These are phyloP conservation scores for Penicillium brasilianum DNA, from an alignment of 2,329 filamentous ascomycete genomes.

Conservation along the genomic window DNA sequence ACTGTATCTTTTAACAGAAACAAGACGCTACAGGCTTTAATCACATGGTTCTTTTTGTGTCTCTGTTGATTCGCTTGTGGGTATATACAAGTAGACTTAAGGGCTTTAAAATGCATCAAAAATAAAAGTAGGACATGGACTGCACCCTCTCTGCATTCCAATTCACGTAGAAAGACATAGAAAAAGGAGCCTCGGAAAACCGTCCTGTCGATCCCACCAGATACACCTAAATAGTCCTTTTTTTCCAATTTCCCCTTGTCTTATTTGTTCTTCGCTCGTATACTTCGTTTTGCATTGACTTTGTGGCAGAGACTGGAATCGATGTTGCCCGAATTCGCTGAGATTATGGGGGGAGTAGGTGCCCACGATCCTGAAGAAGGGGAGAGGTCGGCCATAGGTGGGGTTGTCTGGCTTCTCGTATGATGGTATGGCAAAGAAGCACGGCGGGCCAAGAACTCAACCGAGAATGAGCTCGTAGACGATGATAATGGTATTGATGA, in stretches of 20 bases:
- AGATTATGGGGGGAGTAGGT: constrained; percentile 1
- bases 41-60: background rate
- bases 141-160: background rate
- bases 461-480: constrained; percentile 79
- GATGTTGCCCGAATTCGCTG: background rate
- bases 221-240: background rate
- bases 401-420: background rate
- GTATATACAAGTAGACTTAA: constrained; percentile 12
- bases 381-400: background rate
- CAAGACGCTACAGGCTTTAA: background rate
- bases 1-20: background rate
- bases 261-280: constrained; percentile 13
- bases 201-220: background rate
- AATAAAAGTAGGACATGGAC: background rate
- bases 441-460: constrained; percentile 46
- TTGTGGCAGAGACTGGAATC: constrained; percentile 9
- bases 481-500: constrained; percentile 81
- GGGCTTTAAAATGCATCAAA: background rate
- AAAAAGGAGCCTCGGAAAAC: background rate
- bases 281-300: constrained; percentile 12
- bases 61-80: background rate
- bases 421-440: background rate
- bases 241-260: background rate
- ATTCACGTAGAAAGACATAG: background rate
- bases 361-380: background rate